A percentile compares a stretch with the other conserved stretches of the same genome.
Evolutionary conservation across 306 rosid species (phyloP).

Genomic region (Echinosophora koreensis): DNA sequence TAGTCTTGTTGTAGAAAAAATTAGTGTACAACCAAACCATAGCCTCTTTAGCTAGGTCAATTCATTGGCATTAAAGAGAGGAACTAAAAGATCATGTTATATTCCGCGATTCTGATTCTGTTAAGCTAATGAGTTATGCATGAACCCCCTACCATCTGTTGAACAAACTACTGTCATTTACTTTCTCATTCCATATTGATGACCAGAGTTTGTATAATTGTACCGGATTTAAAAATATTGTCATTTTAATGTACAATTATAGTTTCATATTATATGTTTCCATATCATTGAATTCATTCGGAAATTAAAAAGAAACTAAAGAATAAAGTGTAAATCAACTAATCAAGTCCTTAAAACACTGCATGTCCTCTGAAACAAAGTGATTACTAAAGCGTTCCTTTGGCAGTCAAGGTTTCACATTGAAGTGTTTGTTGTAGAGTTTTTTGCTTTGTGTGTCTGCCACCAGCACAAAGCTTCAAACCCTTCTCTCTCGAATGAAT

Average conservation of each 20-base stretch:
- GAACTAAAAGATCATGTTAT: too few relatives aligned
- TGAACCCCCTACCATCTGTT: too few relatives aligned
- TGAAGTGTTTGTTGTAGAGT: slow-evolving; percentile 44
- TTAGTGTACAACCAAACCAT: too few relatives aligned
- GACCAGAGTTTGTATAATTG: background rate
- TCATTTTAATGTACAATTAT: background rate
- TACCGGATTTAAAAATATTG: too few relatives aligned
- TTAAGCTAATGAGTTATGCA: too few relatives aligned
- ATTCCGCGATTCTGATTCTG: too few relatives aligned
- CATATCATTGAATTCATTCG: background rate
- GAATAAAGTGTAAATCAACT: slow-evolving; percentile 11
- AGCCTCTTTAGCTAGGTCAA: too few relatives aligned
- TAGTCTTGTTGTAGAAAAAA: too few relatives aligned
- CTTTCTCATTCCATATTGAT: background rate
- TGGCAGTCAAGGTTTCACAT: slow-evolving; percentile 47
- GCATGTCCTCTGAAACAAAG: slow-evolving; percentile 41
- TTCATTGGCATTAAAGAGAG: too few relatives aligned
- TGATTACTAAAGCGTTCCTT: slow-evolving; percentile 46
- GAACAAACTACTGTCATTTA: too few relatives aligned
- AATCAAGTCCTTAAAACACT: slow-evolving; percentile 17
- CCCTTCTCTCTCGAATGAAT: slow-evolving; percentile 32
- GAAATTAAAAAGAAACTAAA: background rate
- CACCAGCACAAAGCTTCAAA: slow-evolving; percentile 53
- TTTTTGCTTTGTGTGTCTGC: slow-evolving; percentile 70
- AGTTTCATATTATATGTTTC: background rate